These are phyloP conservation scores for Eimeria nieschulzi DNA, from an alignment of 169 alveolate genomes.

Conservation along the genomic window DNA sequence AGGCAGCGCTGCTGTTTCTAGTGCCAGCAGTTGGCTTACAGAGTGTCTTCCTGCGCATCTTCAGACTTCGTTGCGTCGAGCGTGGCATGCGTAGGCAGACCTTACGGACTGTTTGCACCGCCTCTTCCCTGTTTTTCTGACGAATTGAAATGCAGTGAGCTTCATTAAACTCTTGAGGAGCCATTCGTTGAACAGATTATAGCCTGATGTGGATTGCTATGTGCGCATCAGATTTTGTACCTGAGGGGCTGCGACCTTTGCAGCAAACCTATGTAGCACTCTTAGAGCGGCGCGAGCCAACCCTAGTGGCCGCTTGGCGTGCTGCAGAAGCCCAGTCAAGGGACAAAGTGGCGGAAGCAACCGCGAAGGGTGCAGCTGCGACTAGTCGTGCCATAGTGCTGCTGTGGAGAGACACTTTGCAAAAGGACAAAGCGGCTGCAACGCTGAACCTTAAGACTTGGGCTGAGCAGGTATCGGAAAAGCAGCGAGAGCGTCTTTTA, in stretches of 20 bases:
- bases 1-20: slow-evolving; percentile 19
- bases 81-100: not conserved
- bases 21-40: slow-evolving; percentile 6
- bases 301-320: slow-evolving; percentile 17
- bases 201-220: not conserved
- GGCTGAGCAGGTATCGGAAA: slow-evolving; percentile 14
- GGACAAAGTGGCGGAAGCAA: not conserved
- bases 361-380: not conserved
- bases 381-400: slow-evolving; percentile 5
- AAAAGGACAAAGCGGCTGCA: not conserved
- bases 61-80: slow-evolving; percentile 7
- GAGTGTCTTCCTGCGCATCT: slow-evolving; percentile 9
- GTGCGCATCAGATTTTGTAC: not conserved
- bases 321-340: not conserved
- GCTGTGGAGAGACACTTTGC: not conserved
- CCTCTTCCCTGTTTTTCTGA: too few species aligned
- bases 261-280: slow-evolving; percentile 6
- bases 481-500: not conserved
- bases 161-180: too few species aligned
- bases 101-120: too few species aligned
- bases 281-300: slow-evolving; percentile 22
- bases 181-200: too few species aligned
- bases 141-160: too few species aligned
- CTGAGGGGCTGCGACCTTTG: slow-evolving; percentile 31
- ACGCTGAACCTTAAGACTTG: not conserved